Percentiles rank a stretch among this genome's conserved stretches.
Evolutionary conservation across 345 rosid genomes (phyloP).

Genomic region (Citrus cavaleriei): DNA sequence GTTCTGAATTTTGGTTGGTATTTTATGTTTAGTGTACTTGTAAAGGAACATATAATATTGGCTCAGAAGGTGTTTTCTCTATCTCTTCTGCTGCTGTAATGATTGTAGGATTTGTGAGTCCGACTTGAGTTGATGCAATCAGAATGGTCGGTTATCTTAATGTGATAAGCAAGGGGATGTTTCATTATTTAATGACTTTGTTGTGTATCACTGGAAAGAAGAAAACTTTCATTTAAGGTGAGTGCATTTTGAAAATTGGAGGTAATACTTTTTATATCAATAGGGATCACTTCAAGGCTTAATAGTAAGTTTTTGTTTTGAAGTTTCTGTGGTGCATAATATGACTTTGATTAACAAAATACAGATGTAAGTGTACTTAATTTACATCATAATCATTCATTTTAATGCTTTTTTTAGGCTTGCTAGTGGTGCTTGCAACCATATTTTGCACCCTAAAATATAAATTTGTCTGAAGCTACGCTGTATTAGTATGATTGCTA

Average conservation of each 20-base stretch:
- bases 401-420: not conserved
- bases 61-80: not conserved
- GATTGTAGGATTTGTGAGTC: not conserved
- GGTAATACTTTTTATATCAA: not conserved
- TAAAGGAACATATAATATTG: not conserved
- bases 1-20: not conserved
- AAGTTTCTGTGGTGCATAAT: not conserved
- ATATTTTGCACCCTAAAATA: not conserved
- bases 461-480: not conserved
- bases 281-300: not conserved
- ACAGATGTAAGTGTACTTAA: not conserved
- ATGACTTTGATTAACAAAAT: not conserved
- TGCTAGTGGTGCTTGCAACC: not conserved
- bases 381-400: no score
- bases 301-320: not conserved
- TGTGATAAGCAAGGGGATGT: not conserved
- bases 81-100: not conserved
- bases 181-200: not conserved
- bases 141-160: not conserved
- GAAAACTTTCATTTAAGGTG: not conserved
- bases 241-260: not conserved
- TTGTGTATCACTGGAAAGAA: not conserved
- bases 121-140: not conserved
- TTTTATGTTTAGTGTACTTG: not conserved
- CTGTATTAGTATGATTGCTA: not conserved